These are phyloP conservation scores for Colletotrichum noveboracense DNA, from an alignment of 2,329 filamentous ascomycete species.

Conservation along the genomic window DNA sequence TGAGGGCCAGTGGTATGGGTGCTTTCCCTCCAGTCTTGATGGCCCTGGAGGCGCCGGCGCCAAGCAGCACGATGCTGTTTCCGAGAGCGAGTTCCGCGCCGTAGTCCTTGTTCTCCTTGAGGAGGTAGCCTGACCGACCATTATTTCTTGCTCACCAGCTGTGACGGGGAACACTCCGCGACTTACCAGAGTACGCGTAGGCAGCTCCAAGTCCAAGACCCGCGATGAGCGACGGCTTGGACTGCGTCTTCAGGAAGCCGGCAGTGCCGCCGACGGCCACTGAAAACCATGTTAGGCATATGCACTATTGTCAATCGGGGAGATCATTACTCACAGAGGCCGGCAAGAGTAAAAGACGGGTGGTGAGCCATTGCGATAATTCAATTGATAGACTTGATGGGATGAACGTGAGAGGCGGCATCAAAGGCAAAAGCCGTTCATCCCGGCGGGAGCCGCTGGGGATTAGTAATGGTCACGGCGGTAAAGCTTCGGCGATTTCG, in stretches of 20 bases:
- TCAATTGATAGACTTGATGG: neutral
- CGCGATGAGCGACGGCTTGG: constrained; percentile 36
- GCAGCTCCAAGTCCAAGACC: constrained; percentile 34
- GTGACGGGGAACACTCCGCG: neutral
- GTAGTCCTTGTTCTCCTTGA: constrained; percentile 47
- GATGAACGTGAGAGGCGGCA: neutral
- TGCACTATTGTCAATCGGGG: neutral
- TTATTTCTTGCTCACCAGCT: neutral
- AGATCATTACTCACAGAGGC: constrained; percentile 34
- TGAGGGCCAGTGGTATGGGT: constrained; percentile 39
- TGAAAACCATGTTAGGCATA: constrained; percentile 18
- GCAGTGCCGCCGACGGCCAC: constrained; percentile 37
- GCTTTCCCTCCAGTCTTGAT: constrained; percentile 42
- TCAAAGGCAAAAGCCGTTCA: neutral
- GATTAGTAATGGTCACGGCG: neutral
- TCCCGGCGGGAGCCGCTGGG: neutral
- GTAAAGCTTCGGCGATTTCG: neutral
- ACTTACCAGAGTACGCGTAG: constrained; percentile 34
- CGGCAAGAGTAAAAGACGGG: constrained; percentile 44
- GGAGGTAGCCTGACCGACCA: constrained; percentile 37
- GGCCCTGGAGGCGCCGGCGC: constrained; percentile 40
- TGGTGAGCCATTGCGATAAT: constrained; percentile 41
- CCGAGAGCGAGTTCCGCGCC: constrained; percentile 45
- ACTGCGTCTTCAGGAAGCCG: constrained; percentile 33
- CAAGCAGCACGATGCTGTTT: constrained; percentile 41